Evolutionary conservation across 2,329 filamentous ascomycete species (phyloP).

Genomic region (Pseudopyrenochaeta lycopersici): DNA sequence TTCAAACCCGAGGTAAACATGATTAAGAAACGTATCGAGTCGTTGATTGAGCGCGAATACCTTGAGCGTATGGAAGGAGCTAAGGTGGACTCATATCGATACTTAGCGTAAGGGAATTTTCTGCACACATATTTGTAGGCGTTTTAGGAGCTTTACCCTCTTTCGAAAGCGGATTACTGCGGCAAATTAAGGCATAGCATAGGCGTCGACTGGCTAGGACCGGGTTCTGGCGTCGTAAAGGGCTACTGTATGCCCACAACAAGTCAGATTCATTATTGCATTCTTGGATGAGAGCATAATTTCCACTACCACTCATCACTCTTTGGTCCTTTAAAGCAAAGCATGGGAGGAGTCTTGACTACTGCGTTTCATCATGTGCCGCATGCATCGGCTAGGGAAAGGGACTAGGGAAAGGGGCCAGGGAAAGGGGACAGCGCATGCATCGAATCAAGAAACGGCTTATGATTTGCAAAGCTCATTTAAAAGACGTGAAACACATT

Average conservation of each 20-base stretch:
- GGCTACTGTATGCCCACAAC: neutral
- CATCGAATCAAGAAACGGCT: too few species aligned
- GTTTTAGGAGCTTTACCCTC: neutral
- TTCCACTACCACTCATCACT: too few species aligned
- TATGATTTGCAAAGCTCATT: too few species aligned
- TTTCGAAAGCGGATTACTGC: conserved; percentile 3
- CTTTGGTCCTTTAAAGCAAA: too few species aligned
- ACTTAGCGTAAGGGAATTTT: conserved; percentile 66
- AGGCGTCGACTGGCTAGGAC: conserved; percentile 7
- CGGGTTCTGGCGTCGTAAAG: neutral
- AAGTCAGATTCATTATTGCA: too few species aligned
- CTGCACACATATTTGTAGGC: conserved; percentile 3
- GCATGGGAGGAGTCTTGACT: too few species aligned
- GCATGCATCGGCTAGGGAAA: too few species aligned
- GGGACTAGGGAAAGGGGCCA: too few species aligned
- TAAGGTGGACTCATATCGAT: conserved; percentile 70
- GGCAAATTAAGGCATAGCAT: conserved; percentile 19
- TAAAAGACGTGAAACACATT: too few species aligned
- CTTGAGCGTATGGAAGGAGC: conserved; percentile 77
- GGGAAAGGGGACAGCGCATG: too few species aligned
- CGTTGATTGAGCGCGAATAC: conserved; percentile 79
- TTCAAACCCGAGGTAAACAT: conserved; percentile 80
- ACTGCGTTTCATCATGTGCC: too few species aligned
- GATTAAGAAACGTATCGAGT: conserved; percentile 84
- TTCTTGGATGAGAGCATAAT: too few species aligned